These are phyloP conservation scores for Alternaria dauci DNA, from an alignment of 2,329 filamentous ascomycete genomes.

Conservation along the genomic window DNA sequence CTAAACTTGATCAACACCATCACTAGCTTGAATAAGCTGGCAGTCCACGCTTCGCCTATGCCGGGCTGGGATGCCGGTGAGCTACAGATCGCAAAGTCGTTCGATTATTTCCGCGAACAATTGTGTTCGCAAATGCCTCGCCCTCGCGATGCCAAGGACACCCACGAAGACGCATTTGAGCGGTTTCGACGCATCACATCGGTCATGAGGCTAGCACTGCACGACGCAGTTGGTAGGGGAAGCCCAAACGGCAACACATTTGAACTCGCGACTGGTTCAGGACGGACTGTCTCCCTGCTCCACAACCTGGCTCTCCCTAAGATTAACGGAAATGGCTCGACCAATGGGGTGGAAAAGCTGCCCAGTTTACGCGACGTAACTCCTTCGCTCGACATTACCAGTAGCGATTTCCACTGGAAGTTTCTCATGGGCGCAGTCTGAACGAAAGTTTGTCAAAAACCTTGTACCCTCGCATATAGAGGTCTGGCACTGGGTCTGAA, in stretches of 20 bases:
- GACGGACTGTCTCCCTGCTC: conserved; percentile 44
- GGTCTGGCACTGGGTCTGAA: background rate
- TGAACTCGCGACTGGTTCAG: conserved; percentile 46
- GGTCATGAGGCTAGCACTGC: conserved; percentile 41
- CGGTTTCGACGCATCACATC: conserved; percentile 47
- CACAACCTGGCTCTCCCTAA: conserved; percentile 44
- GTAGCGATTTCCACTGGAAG: conserved; percentile 45
- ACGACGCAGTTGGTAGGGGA: conserved; percentile 27
- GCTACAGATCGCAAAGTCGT: conserved; percentile 43
- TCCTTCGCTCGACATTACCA: conserved; percentile 41
- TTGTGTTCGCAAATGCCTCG: conserved; percentile 44
- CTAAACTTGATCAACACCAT: conserved; percentile 41
- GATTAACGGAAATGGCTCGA: conserved; percentile 31
- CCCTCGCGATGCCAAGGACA: conserved; percentile 32
- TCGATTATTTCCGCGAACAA: conserved; percentile 46
- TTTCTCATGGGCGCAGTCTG: conserved; percentile 45
- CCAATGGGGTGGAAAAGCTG: conserved; percentile 36
- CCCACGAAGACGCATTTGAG: conserved; percentile 43
- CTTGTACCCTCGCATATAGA: background rate
- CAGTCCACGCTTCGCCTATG: conserved; percentile 39
- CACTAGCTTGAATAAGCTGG: conserved; percentile 43
- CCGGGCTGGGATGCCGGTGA: conserved; percentile 47
- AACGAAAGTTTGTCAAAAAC: conserved; percentile 4
- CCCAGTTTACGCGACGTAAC: conserved; percentile 41
- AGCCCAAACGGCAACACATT: conserved; percentile 47